Conservation (phyloP, 805 yeast genomes). For the Kazachstania martiniae region DNA sequence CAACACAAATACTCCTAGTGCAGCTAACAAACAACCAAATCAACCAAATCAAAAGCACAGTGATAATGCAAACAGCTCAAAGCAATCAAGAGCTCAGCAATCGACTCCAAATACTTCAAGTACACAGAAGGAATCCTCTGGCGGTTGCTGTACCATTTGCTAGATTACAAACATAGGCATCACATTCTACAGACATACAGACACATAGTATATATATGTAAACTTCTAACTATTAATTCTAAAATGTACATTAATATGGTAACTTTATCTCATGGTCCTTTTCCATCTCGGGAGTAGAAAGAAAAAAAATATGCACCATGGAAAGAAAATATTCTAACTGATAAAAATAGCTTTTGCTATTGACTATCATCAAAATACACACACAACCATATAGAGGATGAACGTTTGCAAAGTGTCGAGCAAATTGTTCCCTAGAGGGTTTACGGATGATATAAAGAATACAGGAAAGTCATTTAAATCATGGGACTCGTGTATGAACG, state of each 20-base stretch:
- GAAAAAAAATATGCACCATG: no score
- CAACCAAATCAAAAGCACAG: no score
- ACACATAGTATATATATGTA: neutral
- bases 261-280: no score
- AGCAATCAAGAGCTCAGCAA: constrained; percentile 5
- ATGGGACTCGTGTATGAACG: constrained; percentile 78
- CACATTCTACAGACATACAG: neutral
- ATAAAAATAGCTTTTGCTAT: no score
- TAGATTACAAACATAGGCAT: constrained; percentile 1
- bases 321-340: no score
- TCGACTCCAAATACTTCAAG: constrained; percentile 1
- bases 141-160: constrained; percentile 28
- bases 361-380: no score
- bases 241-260: no score
- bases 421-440: constrained; percentile 8
- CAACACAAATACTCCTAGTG: no score
- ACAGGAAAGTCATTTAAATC: constrained; percentile 40
- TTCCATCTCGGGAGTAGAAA: no score
- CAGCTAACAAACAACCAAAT: no score
- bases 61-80: constrained; percentile 1
- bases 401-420: neutral
- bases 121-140: constrained; percentile 6
- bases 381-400: no score
- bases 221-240: no score
- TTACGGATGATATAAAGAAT: constrained; percentile 17